These are phyloP conservation scores for Parathielavia hyrcaniae DNA, from an alignment of 495 filamentous ascomycete species.

Conservation along the genomic window DNA sequence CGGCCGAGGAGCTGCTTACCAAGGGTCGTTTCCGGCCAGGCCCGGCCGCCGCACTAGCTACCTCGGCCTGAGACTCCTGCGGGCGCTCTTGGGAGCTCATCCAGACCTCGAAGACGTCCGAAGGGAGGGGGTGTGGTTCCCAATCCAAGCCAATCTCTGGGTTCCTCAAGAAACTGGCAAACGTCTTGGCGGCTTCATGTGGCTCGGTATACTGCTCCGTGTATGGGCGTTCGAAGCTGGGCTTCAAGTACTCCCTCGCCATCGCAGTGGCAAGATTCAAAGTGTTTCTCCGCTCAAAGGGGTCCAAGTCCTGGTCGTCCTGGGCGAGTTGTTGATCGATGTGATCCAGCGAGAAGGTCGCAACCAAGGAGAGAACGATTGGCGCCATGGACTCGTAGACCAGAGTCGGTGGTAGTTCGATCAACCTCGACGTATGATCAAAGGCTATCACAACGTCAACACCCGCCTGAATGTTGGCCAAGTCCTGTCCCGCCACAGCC, in stretches of 20 bases:
- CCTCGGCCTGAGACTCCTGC: background rate
- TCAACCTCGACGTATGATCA: conserved; percentile 34
- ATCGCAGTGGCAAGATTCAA: conserved; percentile 33
- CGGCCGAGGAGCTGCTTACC: conserved; percentile 25
- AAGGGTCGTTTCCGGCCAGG: conserved; percentile 35
- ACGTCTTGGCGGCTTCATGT: conserved; percentile 32
- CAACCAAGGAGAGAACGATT: conserved; percentile 33
- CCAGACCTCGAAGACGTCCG: conserved; percentile 35
- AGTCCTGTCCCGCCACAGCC: conserved; percentile 21
- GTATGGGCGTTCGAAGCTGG: conserved; percentile 21
- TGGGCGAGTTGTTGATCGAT: conserved; percentile 35
- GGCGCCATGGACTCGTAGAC: conserved; percentile 17
- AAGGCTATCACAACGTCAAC: conserved; percentile 40
- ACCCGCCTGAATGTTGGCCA: conserved; percentile 13
- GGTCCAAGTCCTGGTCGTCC: conserved; percentile 22
- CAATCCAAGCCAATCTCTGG: conserved; percentile 31
- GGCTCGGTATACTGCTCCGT: conserved; percentile 25
- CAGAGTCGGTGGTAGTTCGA: conserved; percentile 16
- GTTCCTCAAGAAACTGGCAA: conserved; percentile 33
- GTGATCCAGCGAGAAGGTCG: conserved; percentile 43
- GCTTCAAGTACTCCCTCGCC: conserved; percentile 30
- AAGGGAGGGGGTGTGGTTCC: conserved; percentile 33
- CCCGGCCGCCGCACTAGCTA: conserved; percentile 8
- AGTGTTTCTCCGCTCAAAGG: conserved; percentile 37
- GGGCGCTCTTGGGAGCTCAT: conserved; percentile 11